Evolutionary conservation across 2,329 filamentous ascomycete genomes (phyloP), one percentile per base, ranked within the genome.

Genomic region (Claviceps sp.): DNA sequence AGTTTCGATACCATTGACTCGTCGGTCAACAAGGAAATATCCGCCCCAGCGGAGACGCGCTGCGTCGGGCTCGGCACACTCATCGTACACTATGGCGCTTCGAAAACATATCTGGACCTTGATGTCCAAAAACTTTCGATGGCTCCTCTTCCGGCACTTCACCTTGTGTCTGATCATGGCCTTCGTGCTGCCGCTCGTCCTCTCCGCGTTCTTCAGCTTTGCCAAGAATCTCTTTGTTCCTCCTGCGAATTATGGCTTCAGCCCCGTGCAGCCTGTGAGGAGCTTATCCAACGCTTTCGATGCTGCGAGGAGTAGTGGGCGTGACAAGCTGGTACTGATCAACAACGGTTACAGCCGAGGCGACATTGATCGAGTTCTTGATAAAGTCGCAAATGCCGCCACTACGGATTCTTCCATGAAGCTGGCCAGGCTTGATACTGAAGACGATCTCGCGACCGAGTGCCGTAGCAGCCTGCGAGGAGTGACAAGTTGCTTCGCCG

Each of bases 201-300:
- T 85, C 49, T 74, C 78, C 42, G 67, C 75, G 22, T 81, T 84
- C 59, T 73, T 85, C 54, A 78, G 72, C 50, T 91, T 85, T 65
- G 84, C 88, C 16, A 84, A 87, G 59, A 90, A 90, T 64, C 79
- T 95, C 56, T 91, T 95, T 61, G 78, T 90, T 3, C 84, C 88
- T 1, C 84, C 87, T 1, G 84, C 85, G 1, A 70, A 76, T 3
- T 95, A 77, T 61, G 90, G 90, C 45, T 81, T 95, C 57, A 85
- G 83, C 45, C 63, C 73, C 0, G 66, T 80, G 0, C 71, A 68
- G 6, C 74, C 81, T 0, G 68, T 95, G 55, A 78, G 82, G 54
- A 76, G 78, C 11, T 74, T 95, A 18, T 61, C 72, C 37, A 70
- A 85, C 55, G 87, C 82, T 1, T 73, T 95, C 36, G 62, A 67